Conservation (phyloP, 148 eudicot species). For the Diospyros kaki region DNA sequence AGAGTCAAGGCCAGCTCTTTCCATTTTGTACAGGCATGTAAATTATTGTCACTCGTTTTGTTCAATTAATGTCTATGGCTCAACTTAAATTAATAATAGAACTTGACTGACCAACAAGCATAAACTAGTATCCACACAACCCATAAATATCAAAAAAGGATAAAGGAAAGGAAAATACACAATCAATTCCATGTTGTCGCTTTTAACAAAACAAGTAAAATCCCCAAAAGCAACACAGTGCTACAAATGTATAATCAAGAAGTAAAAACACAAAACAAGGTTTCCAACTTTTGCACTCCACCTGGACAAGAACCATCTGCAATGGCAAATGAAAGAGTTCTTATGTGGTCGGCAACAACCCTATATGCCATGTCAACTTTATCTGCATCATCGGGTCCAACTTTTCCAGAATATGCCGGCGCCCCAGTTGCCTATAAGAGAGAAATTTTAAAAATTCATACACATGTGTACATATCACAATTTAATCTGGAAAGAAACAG, state of each 20-base stretch:
- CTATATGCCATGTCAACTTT: constrained; percentile 95
- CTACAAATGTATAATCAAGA: neutral
- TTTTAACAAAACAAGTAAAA: neutral
- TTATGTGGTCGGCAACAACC: constrained; percentile 95
- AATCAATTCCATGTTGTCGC: neutral
- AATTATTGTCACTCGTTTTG: too few relatives aligned
- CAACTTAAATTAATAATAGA: neutral
- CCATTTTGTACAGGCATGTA: too few relatives aligned
- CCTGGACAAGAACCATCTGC: constrained; percentile 99
- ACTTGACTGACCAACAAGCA: neutral
- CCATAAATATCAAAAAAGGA: neutral
- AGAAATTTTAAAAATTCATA: neutral
- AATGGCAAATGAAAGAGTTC: constrained; percentile 99
- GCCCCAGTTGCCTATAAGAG: constrained; percentile 70
- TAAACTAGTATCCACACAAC: neutral
- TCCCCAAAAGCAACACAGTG: neutral
- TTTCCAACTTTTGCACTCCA: constrained; percentile 19
- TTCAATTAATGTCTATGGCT: neutral
- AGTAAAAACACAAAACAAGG: neutral
- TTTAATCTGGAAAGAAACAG: neutral
- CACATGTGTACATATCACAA: neutral
- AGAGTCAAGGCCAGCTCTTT: neutral
- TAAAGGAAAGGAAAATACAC: neutral
- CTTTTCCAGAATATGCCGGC: constrained; percentile 73
- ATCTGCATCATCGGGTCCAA: constrained; percentile 89